Conservation (phyloP, 352 stramenopile species). For the Phytophthora kernoviae region DNA sequence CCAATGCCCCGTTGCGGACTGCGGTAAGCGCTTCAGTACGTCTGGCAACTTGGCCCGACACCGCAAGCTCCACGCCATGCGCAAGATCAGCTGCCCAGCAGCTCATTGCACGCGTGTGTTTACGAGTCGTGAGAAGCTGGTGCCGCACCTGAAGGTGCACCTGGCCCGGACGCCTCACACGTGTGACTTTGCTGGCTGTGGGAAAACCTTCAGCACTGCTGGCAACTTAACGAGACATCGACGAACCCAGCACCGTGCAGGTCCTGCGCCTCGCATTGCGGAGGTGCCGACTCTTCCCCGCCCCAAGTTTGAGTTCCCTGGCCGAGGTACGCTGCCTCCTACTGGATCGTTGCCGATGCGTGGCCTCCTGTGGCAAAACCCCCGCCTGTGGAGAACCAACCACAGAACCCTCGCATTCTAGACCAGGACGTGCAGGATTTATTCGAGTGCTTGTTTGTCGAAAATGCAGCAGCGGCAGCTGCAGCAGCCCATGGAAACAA, state of each 20-base stretch:
- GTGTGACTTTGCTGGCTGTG: conserved; percentile 55
- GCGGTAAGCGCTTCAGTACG: conserved; percentile 68
- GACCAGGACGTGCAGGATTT: conserved; percentile 50
- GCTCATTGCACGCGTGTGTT: conserved; percentile 50
- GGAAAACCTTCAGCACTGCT: conserved; percentile 66
- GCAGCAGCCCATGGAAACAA: conserved; percentile 28
- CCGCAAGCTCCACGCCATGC: conserved; percentile 51
- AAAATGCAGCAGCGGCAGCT: conserved; percentile 31
- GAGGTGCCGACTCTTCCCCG: conserved; percentile 23
- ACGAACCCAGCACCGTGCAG: conserved; percentile 53
- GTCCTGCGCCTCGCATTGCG: conserved; percentile 10
- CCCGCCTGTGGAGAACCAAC: conserved; percentile 22
- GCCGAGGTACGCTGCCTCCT: conserved; percentile 12
- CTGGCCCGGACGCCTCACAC: conserved; percentile 53
- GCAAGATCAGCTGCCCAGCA: conserved; percentile 48
- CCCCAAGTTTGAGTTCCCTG: conserved; percentile 36
- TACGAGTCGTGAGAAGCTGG: conserved; percentile 52
- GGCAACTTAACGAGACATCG: conserved; percentile 70
- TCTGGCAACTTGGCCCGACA: conserved; percentile 64
- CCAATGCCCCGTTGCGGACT: conserved; percentile 57
- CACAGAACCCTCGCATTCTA: conserved; percentile 31
- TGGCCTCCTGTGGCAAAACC: conserved; percentile 38
- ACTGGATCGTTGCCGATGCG: conserved; percentile 40
- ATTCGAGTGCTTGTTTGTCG: conserved; percentile 52
- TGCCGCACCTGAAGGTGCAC: conserved; percentile 56